phyloP scores from a whole-genome alignment of 2,329 filamentous ascomycete genomes.

The Sporothrix euskadiensis region DNA sequence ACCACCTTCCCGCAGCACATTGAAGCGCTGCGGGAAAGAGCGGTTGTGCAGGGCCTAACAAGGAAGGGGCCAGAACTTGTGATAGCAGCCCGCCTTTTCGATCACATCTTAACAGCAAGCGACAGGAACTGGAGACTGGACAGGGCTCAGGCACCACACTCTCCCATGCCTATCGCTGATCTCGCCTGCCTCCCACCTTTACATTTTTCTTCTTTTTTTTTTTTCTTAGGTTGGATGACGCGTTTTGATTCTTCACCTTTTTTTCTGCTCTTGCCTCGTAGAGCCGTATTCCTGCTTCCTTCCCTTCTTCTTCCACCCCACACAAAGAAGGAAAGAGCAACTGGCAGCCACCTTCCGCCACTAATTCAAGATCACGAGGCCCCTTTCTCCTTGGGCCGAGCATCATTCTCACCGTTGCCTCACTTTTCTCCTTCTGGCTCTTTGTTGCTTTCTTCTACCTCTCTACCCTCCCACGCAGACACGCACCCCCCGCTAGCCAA shows the following conservation, averaged over 20 bases:
- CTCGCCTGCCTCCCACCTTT: background rate
- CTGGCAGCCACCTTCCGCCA: slow-evolving; percentile 3
- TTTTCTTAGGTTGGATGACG: background rate
- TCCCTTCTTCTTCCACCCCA: background rate
- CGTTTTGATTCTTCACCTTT: background rate
- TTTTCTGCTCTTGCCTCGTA: slow-evolving; percentile 8
- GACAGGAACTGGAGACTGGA: background rate
- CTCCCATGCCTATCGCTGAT: background rate
- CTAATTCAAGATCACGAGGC: slow-evolving; percentile 12
- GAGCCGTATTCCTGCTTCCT: background rate
- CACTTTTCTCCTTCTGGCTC: background rate
- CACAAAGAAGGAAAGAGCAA: slow-evolving; percentile 13
- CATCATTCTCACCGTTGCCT: slow-evolving; percentile 1
- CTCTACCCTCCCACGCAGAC: background rate
- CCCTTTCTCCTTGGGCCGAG: background rate
- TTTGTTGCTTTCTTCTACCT: slow-evolving; percentile 1
- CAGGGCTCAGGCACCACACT: slow-evolving; percentile 5
- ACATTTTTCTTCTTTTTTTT: background rate
- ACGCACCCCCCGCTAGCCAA: slow-evolving; percentile 4
- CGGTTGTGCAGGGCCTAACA: background rate
- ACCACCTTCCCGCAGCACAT: background rate
- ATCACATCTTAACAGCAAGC: slow-evolving; percentile 19
- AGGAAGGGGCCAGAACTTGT: background rate
- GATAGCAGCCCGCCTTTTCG: background rate
- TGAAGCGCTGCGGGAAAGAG: background rate